Conservation (phyloP, 495 filamentous ascomycete species). For the Aspergillus carlsbadensis region DNA sequence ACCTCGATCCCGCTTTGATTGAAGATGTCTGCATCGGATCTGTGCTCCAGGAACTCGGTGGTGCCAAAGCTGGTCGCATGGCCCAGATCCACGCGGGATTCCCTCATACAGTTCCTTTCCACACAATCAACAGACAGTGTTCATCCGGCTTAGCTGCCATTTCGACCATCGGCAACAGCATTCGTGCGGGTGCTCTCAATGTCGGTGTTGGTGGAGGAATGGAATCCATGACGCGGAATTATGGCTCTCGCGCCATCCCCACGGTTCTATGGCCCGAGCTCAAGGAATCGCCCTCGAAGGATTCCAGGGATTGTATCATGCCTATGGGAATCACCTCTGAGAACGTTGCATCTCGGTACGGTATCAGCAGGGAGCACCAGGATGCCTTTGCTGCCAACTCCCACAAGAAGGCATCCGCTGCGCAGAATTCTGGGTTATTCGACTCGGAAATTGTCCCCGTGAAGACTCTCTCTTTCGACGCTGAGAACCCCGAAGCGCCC, state of each 20-base stretch:
- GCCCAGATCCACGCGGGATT: slow-evolving; percentile 79
- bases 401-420: slow-evolving; percentile 68
- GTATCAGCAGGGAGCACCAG: slow-evolving; percentile 71
- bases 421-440: slow-evolving; percentile 68
- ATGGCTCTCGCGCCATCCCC: slow-evolving; percentile 78
- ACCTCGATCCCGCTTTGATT: slow-evolving; percentile 68
- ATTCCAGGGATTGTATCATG: slow-evolving; percentile 86
- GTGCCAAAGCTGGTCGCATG: slow-evolving; percentile 89
- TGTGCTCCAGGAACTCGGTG: slow-evolving; percentile 86
- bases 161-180: slow-evolving; percentile 66
- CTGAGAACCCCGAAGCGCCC: slow-evolving; percentile 60
- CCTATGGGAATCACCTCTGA: slow-evolving; percentile 91
- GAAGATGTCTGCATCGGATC: slow-evolving; percentile 84
- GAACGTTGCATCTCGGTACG: slow-evolving; percentile 80
- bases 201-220: slow-evolving; percentile 87
- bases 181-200: slow-evolving; percentile 67
- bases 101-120: slow-evolving; percentile 69
- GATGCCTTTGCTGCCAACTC: slow-evolving; percentile 77
- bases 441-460: slow-evolving; percentile 77
- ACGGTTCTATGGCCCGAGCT: slow-evolving; percentile 75
- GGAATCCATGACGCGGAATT: slow-evolving; percentile 93
- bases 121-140: slow-evolving; percentile 88
- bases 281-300: slow-evolving; percentile 59
- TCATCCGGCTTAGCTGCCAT: slow-evolving; percentile 74
- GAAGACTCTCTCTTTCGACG: slow-evolving; percentile 56